Evolutionary conservation across 2,329 filamentous ascomycete genomes (phyloP).

Genomic region (Amauroascus verrucosus): DNA sequence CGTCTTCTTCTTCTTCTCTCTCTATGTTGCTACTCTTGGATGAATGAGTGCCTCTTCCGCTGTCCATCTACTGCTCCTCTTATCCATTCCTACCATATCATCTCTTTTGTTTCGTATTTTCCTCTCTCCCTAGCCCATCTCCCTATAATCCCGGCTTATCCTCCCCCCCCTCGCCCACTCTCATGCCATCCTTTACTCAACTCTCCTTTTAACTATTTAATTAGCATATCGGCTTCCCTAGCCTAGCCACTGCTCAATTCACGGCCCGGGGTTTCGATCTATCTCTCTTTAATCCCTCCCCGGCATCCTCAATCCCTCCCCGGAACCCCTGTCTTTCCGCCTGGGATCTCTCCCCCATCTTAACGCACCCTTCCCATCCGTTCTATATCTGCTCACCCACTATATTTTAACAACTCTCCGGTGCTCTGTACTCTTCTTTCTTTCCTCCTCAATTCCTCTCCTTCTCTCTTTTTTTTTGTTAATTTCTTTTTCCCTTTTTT

Average conservation of each 20-base stretch:
- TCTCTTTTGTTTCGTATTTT: too few relatives aligned
- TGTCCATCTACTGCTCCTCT: background rate
- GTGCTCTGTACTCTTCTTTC: background rate
- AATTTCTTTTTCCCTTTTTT: too few relatives aligned
- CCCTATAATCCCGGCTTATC: too few relatives aligned
- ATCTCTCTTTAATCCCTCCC: background rate
- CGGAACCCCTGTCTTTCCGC: too few relatives aligned
- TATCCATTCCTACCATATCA: background rate
- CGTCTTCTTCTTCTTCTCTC: background rate
- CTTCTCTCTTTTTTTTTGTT: background rate
- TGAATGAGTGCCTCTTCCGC: background rate
- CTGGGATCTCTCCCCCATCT: background rate
- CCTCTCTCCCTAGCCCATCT: too few relatives aligned
- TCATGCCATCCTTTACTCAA: background rate
- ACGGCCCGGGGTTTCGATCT: background rate
- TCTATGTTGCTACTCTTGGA: too few relatives aligned
- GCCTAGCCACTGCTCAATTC: background rate
- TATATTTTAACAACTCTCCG: conserved; percentile 1
- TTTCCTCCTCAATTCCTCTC: background rate
- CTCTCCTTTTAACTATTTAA: background rate
- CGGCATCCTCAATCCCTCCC: background rate
- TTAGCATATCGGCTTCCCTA: background rate
- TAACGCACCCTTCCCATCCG: background rate
- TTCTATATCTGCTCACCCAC: background rate
- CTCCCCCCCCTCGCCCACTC: background rate